phyloP scores from a whole-genome alignment of 2,329 filamentous ascomycete genomes.

The Talaromyces piceae region DNA sequence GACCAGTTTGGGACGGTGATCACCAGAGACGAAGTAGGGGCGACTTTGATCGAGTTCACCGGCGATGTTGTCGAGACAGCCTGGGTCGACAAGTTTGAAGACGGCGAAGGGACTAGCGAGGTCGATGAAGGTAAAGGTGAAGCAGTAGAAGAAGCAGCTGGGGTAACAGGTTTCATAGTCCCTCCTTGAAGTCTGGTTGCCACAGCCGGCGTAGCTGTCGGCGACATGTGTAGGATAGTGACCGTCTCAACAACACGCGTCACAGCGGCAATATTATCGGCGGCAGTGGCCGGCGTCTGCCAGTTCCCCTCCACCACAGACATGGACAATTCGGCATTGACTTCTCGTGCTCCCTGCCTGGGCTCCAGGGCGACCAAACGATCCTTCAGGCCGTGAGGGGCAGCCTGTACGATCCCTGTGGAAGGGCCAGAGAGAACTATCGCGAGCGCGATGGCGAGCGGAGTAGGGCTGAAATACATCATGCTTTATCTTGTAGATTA shows the following conservation, averaged over 20 bases:
- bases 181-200: not conserved
- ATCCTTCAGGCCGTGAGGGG: not conserved
- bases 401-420: not conserved
- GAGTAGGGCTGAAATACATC: conserved; percentile 1
- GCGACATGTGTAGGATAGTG: conserved; percentile 6
- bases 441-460: conserved; percentile 7
- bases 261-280: not conserved
- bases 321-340: not conserved
- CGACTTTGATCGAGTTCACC: not conserved
- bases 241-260: conserved; percentile 2
- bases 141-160: not conserved
- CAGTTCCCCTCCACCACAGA: not conserved
- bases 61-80: not conserved
- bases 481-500: not conserved
- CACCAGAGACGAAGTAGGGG: conserved; percentile 3
- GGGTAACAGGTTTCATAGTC: conserved; percentile 3
- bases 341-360: not conserved
- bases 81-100: not conserved
- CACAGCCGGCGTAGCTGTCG: not conserved
- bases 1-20: conserved; percentile 1
- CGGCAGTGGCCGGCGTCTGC: not conserved
- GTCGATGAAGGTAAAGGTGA: not conserved
- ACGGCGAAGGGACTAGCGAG: not conserved
- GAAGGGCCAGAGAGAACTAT: conserved; percentile 9
- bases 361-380: not conserved